Evolutionary conservation across 441 rosid species (phyloP).

Genomic region (Capsella rubella): DNA sequence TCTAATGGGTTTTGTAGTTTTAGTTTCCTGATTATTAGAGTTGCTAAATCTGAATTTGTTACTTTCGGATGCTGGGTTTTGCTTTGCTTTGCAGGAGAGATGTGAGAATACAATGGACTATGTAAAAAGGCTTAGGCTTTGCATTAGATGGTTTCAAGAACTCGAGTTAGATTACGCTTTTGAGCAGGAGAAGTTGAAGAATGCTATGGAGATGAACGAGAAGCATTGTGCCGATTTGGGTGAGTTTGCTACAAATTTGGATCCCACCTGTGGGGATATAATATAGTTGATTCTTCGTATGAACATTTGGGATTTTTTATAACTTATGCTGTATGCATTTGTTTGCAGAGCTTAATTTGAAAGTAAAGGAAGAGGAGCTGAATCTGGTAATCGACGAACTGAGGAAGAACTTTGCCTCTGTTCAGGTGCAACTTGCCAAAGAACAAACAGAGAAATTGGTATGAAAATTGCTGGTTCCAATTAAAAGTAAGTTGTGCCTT

Average conservation of each 20-base stretch:
- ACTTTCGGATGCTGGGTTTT: neutral
- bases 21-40: neutral
- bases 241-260: conserved; percentile 29
- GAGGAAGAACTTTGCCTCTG: conserved; percentile 58
- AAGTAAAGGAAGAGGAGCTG: conserved; percentile 61
- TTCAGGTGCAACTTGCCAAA: conserved; percentile 57
- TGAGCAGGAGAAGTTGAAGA: conserved; percentile 67
- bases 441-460: conserved; percentile 67
- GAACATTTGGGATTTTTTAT: neutral
- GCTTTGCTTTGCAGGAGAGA: conserved; percentile 58
- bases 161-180: conserved; percentile 67
- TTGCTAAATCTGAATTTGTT: conserved; percentile 13
- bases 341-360: conserved; percentile 52
- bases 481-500: neutral
- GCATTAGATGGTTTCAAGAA: conserved; percentile 80
- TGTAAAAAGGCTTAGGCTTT: conserved; percentile 68
- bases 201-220: conserved; percentile 57
- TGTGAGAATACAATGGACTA: conserved; percentile 71
- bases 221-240: conserved; percentile 66
- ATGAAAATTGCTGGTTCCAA: conserved; percentile 26
- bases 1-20: neutral
- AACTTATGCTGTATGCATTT: conserved; percentile 11
- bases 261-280: neutral
- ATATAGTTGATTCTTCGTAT: neutral
- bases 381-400: conserved; percentile 58